Base-by-base conservation (phyloP, 1,139 yeast species). In the Diutina sp. region DNA sequence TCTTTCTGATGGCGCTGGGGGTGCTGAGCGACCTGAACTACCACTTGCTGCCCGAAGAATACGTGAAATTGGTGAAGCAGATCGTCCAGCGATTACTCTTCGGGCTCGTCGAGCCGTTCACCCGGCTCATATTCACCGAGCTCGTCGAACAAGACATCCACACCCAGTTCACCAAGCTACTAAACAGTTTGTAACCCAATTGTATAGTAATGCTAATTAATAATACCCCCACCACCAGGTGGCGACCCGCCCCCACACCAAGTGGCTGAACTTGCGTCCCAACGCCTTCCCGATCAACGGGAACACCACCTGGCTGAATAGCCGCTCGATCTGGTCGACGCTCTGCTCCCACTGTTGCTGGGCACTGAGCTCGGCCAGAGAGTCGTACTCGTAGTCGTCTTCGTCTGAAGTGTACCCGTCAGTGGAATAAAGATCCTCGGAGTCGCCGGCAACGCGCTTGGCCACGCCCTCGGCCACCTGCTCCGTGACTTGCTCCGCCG, bases 21-120 rank as follows among this genome's bases (percentile, higher is more conserved):
- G 62, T 57, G 50, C 5, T 60, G 62, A 8, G 64, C 59, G 45
- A 66, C 72, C 11, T 61, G 16, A 72, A 67, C 52, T 63, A 71
- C 4, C 56, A 61, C 25, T 63, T 69, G 18, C 59, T 70, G 2
- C 60, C 65, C 8, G 77, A 73, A 46, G 79, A 75, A 59, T 76
- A 74, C 59, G 59, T 67, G 52, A 64, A 64, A 57, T 58, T 71
- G 5, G 62, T 74, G 47, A 65, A 64, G 47, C 72, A 69, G 55
- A 66, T 72, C 5, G 59, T 72, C 54, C 63, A 63, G 55, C 61
- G 78, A 47, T 64, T 76, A 3, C 65, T 67, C 44, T 60, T 58
- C 29, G 80, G 79, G 1, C 62, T 76, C 51, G 63, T 73, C 11
- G 77, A 74, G 57, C 80, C 80, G 8, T 73, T 76, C 58, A 65